Percentiles rank a stretch among this genome's conserved stretches.
Evolutionary conservation across 2,329 filamentous ascomycete genomes (phyloP).

Genomic region (Ascochyta koolunga): DNA sequence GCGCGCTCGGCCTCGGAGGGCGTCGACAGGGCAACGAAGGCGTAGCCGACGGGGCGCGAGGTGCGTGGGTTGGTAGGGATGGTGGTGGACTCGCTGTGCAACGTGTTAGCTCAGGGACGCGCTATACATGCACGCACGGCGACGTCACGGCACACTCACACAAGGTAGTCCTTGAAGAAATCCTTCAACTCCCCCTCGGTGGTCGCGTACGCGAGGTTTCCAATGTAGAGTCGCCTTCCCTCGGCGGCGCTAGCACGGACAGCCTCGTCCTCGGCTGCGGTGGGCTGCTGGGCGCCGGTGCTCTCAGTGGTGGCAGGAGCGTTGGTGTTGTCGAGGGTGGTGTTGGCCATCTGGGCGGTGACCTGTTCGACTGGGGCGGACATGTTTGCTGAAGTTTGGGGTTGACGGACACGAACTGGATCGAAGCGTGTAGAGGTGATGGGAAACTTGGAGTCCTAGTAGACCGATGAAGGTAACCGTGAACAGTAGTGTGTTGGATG

Average conservation of each 20-base stretch:
- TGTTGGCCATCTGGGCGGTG: conserved; percentile 72
- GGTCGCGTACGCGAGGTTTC: conserved; percentile 99
- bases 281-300: conserved; percentile 65
- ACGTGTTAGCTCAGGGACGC: conserved; percentile 28
- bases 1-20: conserved; percentile 93
- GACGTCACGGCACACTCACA: conserved; percentile 69
- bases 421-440: conserved; percentile 40
- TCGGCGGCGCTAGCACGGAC: conserved; percentile 97
- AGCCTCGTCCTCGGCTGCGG: conserved; percentile 81
- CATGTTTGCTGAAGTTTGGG: conserved; percentile 71
- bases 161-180: conserved; percentile 99
- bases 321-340: conserved; percentile 62
- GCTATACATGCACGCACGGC: conserved; percentile 20
- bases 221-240: conserved; percentile 99
- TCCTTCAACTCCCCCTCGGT: conserved; percentile 99
- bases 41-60: conserved; percentile 96
- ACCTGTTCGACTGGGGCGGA: conserved; percentile 81
- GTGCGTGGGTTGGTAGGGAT: conserved; percentile 99
- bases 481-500: conserved; percentile 46
- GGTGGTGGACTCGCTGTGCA: conserved; percentile 88
- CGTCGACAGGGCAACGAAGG: conserved; percentile 97
- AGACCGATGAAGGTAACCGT: conserved; percentile 48
- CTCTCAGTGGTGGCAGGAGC: conserved; percentile 51
- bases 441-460: conserved; percentile 54
- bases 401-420: conserved; percentile 61